Evolutionary conservation across 192 early-diverging fungal genomes (phyloP), one percentile per base, ranked within the genome.

Genomic region (Coemansia sp.): DNA sequence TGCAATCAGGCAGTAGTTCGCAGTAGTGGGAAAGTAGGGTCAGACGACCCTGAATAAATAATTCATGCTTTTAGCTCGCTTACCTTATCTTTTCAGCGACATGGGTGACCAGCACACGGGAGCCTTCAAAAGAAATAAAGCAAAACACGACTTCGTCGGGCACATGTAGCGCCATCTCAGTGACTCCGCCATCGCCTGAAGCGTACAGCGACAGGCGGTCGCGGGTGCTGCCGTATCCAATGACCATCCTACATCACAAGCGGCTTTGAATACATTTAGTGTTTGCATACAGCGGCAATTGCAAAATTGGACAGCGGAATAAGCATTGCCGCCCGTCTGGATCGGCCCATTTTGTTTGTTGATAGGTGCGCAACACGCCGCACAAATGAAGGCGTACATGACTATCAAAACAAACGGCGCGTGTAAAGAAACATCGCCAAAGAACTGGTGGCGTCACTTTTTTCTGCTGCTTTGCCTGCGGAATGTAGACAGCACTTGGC

Each of bases 61-160:
- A 15, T n/a, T 2, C 15, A 42, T 42, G 40, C 21, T n/a, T 44
- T 44, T 44, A n/a, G 21, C 48, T 49, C 50, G 34, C 59, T 63
- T 73, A 70, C 76, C 76, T 79, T 56, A 79, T 73, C 50, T 79
- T 79, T 40, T 79, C 70, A 6, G 76, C 68, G 18, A 79, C 76
- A 18, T 79, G 76, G 34, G 70, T 79, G 56, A 79, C 64, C 50
- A 79, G 63, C 62, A 79, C 70, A 20, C 63, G 61, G 14, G 76
- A 68, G 31, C 76, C 70, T 24, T 79, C 76, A 56, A 79, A 79
- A n/a, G 23, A 15, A 40, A 79, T 34, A 40, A 69, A 79, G 12
- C 70, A 71, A 56, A 73, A 79, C 17, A 70, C 63, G 7, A 73
- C 54, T 25, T 79, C 76, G 17, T 70, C 61, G 1, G 76, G 76